A percentile compares a stretch with the other conserved stretches of the same genome.
These are phyloP conservation scores for Mortierella sp. DNA, from an alignment of 371 early-diverging fungal species.

Conservation along the genomic window DNA sequence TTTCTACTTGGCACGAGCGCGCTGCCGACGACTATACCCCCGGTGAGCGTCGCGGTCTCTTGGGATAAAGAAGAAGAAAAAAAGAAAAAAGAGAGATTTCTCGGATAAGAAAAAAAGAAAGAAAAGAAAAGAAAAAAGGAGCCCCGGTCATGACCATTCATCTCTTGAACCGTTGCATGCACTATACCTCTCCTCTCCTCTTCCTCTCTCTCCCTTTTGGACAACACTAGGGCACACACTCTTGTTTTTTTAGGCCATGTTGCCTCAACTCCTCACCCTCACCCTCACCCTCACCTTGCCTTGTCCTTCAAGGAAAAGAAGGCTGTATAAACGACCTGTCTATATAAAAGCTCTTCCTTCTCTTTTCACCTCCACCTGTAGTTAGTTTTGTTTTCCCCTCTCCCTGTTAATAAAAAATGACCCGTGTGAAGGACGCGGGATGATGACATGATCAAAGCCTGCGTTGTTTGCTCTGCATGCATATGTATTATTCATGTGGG, in stretches of 20 bases:
- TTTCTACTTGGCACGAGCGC: conserved; percentile 30
- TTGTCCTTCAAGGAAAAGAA: not conserved
- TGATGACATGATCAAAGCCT: no score
- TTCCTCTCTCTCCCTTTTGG: not conserved
- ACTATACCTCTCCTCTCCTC: not conserved
- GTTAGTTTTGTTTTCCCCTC: not conserved
- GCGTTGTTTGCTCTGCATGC: no score
- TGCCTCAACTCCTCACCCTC: not conserved
- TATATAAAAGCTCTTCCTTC: no score
- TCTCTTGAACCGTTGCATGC: not conserved
- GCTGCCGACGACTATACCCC: conserved; percentile 16
- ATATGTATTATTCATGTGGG: no score
- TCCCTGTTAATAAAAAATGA: not conserved
- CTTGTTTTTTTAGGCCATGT: no score
- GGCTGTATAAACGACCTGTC: no score
- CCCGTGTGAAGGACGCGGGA: no score
- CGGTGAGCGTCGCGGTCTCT: conserved; percentile 35
- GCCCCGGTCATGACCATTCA: not conserved
- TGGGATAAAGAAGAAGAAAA: conserved; percentile 18
- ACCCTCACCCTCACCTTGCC: not conserved
- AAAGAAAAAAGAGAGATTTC: not conserved
- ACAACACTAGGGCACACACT: no score
- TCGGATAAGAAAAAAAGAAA: not conserved
- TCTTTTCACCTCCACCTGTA: no score
- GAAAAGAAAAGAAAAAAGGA: not conserved